A percentile compares a stretch with the other conserved stretches of the same genome.
Conservation (phyloP, 1,139 yeast genomes). For the Pichia sp. region DNA sequence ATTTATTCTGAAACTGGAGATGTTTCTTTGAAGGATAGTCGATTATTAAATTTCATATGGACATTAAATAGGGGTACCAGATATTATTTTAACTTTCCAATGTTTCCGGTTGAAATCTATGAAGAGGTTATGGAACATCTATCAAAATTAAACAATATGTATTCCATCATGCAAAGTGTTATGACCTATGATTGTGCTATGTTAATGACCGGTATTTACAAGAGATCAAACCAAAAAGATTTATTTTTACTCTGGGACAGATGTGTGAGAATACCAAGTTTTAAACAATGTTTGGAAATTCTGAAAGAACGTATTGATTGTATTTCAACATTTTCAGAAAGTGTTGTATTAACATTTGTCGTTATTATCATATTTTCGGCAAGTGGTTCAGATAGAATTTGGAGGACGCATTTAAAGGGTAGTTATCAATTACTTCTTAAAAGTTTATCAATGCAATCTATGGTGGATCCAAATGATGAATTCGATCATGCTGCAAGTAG, state of each 20-base stretch:
- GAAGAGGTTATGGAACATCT: background rate
- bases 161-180: background rate
- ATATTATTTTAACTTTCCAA: background rate
- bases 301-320: background rate
- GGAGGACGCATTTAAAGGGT: background rate
- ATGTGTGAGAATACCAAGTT: background rate
- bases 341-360: background rate
- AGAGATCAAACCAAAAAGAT: background rate
- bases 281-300: background rate
- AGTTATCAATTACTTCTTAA: background rate
- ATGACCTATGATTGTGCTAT: background rate
- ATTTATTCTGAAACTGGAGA: background rate
- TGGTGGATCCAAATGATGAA: background rate
- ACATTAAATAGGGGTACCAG: background rate
- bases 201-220: background rate
- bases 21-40: background rate
- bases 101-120: slow-evolving; percentile 1
- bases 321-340: background rate
- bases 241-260: background rate
- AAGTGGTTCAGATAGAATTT: background rate
- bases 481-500: background rate
- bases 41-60: background rate
- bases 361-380: background rate
- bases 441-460: background rate
- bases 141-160: background rate